phyloP scores from a whole-genome alignment of 495 filamentous ascomycete species.

The Hypoxylon fuscum region DNA sequence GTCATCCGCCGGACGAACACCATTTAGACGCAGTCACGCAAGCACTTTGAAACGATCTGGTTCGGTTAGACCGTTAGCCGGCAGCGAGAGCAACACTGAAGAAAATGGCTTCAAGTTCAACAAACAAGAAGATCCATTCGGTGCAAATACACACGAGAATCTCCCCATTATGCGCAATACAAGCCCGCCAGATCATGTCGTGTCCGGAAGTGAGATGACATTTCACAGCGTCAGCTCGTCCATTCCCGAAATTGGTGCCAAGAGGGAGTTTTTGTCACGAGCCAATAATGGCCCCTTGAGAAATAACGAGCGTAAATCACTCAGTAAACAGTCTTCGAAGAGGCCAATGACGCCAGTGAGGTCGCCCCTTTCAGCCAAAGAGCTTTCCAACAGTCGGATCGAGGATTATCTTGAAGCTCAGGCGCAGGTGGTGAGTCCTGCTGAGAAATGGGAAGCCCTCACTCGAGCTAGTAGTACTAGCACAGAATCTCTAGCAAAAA shows the following conservation, averaged over 20 bases:
- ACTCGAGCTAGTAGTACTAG: conserved; percentile 32
- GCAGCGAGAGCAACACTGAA: conserved; percentile 1
- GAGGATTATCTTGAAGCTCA: background rate
- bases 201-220: conserved; percentile 22
- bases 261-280: conserved; percentile 1
- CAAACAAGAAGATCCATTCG: background rate
- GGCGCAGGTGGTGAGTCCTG: conserved; percentile 1
- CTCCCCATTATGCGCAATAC: background rate
- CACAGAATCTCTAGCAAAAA: conserved; percentile 34
- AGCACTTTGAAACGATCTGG: background rate
- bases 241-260: conserved; percentile 11
- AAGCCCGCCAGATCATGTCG: conserved; percentile 1
- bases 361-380: conserved; percentile 13
- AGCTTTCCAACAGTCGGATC: background rate
- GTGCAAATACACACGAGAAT: background rate
- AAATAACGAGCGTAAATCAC: background rate
- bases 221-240: conserved; percentile 18
- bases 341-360: conserved; percentile 8
- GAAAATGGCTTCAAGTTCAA: background rate
- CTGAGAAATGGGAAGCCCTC: conserved; percentile 34
- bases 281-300: background rate
- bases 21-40: conserved; percentile 1
- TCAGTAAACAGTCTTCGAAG: background rate
- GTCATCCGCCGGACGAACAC: conserved; percentile 3
- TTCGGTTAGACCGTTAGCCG: background rate